phyloP scores from a whole-genome alignment of 768 basidiomycete genomes.

The Tylopilus rubrobrunneus region DNA sequence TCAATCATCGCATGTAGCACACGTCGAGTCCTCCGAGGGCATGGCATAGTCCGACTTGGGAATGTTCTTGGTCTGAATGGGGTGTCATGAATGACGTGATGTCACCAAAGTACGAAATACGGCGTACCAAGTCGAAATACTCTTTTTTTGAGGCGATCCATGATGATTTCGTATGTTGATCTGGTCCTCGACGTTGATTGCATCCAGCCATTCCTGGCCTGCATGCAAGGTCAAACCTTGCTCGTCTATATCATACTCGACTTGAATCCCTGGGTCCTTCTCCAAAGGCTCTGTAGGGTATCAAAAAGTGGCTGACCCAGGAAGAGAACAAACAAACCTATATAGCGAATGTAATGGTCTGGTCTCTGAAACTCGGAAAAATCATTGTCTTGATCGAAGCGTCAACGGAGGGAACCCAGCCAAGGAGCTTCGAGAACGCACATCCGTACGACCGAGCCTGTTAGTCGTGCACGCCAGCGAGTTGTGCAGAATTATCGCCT shows the following conservation, averaged over 20 bases:
- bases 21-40: constrained; percentile 93
- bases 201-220: constrained; percentile 96
- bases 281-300: constrained; percentile 75
- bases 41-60: constrained; percentile 85
- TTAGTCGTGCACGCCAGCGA: constrained; percentile 58
- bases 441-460: constrained; percentile 72
- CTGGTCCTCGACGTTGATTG: constrained; percentile 74
- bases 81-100: constrained; percentile 1
- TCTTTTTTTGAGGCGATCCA: constrained; percentile 99
- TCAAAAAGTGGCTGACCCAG: constrained; percentile 4
- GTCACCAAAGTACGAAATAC: constrained; percentile 2
- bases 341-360: constrained; percentile 87
- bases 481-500: constrained; percentile 58
- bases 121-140: constrained; percentile 89
- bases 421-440: constrained; percentile 35
- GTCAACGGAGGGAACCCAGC: constrained; percentile 1
- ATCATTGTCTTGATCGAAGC: constrained; percentile 50
- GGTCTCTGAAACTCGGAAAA: constrained; percentile 70
- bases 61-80: constrained; percentile 79
- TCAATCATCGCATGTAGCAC: constrained; percentile 98
- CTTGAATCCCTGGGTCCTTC: constrained; percentile 84
- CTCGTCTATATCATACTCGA: constrained; percentile 99
- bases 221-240: constrained; percentile 63
- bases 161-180: constrained; percentile 78
- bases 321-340: constrained; percentile 47